These are phyloP conservation scores for Komagataella ulmi DNA, from an alignment of 805 yeast species.

Conservation along the genomic window DNA sequence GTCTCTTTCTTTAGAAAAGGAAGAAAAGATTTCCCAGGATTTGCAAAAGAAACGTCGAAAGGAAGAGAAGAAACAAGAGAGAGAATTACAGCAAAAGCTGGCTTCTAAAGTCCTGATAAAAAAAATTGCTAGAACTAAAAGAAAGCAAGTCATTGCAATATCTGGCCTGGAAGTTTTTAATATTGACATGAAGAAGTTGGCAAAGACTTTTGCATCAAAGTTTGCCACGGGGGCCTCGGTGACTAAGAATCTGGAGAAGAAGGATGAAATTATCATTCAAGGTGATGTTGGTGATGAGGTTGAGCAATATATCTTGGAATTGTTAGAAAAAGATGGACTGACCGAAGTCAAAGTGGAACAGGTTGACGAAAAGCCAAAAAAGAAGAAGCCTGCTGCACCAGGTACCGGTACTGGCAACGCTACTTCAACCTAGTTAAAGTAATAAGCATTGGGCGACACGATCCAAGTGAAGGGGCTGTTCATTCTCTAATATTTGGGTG, in stretches of 20 bases:
- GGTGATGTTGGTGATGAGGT: slow-evolving; percentile 94
- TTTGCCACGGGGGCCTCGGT: slow-evolving; percentile 96
- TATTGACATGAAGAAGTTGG: slow-evolving; percentile 78
- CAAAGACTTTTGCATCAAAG: slow-evolving; percentile 85
- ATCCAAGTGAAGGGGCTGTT: background rate
- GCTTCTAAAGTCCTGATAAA: slow-evolving; percentile 75
- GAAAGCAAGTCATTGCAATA: slow-evolving; percentile 78
- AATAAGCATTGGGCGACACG: background rate
- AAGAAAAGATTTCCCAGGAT: slow-evolving; percentile 71
- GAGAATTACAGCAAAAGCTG: slow-evolving; percentile 67
- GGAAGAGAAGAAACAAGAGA: slow-evolving; percentile 73
- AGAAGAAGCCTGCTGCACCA: slow-evolving; percentile 24
- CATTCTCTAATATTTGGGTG: background rate
- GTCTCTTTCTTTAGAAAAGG: slow-evolving; percentile 59
- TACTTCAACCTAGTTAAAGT: background rate
- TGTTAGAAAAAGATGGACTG: slow-evolving; percentile 73
- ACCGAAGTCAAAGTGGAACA: slow-evolving; percentile 82
- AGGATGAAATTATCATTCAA: slow-evolving; percentile 83
- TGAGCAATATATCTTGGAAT: slow-evolving; percentile 54
- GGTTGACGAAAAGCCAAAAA: slow-evolving; percentile 69
- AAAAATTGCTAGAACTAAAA: slow-evolving; percentile 80
- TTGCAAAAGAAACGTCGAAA: slow-evolving; percentile 75
- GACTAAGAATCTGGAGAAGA: slow-evolving; percentile 79
- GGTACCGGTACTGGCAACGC: background rate
- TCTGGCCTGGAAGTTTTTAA: slow-evolving; percentile 82